Conservation (phyloP, 768 basidiomycete species). For the Inosperma sp. region DNA sequence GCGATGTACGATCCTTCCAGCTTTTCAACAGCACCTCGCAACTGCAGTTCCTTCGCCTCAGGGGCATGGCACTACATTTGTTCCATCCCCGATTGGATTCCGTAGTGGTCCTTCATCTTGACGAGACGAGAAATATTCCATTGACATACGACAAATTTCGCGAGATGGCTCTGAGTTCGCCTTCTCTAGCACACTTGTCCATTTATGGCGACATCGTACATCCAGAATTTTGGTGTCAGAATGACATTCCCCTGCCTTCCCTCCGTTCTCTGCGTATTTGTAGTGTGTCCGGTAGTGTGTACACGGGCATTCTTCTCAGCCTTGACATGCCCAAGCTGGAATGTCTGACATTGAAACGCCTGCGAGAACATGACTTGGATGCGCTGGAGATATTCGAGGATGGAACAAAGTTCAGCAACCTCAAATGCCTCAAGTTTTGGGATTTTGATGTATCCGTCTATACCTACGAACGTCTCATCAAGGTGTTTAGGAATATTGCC, state of each 20-base stretch:
- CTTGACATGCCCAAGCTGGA: constrained; percentile 38
- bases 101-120: constrained; percentile 42
- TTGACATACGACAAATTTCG: constrained; percentile 34
- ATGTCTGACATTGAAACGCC: constrained; percentile 40
- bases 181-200: constrained; percentile 37
- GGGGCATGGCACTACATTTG: constrained; percentile 40
- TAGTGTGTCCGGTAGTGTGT: constrained; percentile 33
- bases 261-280: constrained; percentile 41
- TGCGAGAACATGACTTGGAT: constrained; percentile 41
- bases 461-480: constrained; percentile 28
- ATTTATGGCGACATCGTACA: constrained; percentile 41
- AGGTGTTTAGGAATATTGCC: constrained; percentile 32
- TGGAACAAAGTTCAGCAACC: constrained; percentile 28
- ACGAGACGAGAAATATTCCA: constrained; percentile 36
- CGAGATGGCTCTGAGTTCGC: constrained; percentile 32
- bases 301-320: constrained; percentile 35
- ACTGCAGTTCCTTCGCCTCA: constrained; percentile 39
- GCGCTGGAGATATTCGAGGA: constrained; percentile 26
- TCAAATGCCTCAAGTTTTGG: constrained; percentile 36
- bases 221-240: constrained; percentile 22
- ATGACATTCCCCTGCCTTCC: constrained; percentile 30
- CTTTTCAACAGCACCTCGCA: constrained; percentile 28
- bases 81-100: constrained; percentile 34
- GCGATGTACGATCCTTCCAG: constrained; percentile 19
- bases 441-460: constrained; percentile 38